Percentiles rank a stretch among this genome's conserved stretches.
phyloP scores from a whole-genome alignment of 1,284 basidiomycete species.

The Ganoderma boninense region DNA sequence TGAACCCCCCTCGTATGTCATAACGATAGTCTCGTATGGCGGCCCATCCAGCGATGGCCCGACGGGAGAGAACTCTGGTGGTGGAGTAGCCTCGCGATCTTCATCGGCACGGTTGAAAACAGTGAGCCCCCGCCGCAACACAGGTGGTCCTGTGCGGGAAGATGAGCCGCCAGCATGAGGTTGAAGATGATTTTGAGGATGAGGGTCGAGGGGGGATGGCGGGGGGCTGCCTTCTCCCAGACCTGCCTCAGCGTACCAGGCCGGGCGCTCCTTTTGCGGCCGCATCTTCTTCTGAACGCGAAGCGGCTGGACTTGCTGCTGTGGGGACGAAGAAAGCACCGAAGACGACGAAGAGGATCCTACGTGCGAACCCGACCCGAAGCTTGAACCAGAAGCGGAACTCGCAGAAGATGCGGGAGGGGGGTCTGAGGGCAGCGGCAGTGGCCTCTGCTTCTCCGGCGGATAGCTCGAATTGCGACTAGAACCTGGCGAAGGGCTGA shows the following conservation, averaged over 20 bases:
- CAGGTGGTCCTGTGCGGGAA: neutral
- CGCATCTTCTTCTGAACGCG: conserved; percentile 40
- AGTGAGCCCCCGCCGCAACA: conserved; percentile 20
- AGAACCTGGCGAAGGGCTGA: neutral
- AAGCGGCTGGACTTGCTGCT: conserved; percentile 34
- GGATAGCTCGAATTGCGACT: conserved; percentile 8
- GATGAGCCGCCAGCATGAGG: conserved; percentile 12
- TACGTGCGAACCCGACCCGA: conserved; percentile 7
- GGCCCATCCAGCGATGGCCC: conserved; percentile 51
- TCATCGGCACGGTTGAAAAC: conserved; percentile 19
- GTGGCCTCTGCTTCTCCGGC: conserved; percentile 15
- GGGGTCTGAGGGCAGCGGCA: neutral
- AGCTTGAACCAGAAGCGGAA: conserved; percentile 1
- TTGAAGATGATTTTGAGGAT: neutral
- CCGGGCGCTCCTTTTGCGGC: conserved; percentile 40
- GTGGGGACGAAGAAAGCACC: conserved; percentile 21
- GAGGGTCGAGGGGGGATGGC: neutral
- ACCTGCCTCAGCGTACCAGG: conserved; percentile 43
- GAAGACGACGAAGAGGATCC: conserved; percentile 14
- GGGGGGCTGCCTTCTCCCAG: conserved; percentile 23
- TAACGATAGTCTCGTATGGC: conserved; percentile 45
- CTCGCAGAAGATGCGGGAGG: conserved; percentile 4
- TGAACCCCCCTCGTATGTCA: conserved; percentile 37
- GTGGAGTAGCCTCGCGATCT: conserved; percentile 41
- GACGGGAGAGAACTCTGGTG: conserved; percentile 52